A percentile compares a stretch with the other conserved stretches of the same genome.
Evolutionary conservation across 306 rosid genomes (phyloP).

Genomic region (Luffa aegyptiaca): DNA sequence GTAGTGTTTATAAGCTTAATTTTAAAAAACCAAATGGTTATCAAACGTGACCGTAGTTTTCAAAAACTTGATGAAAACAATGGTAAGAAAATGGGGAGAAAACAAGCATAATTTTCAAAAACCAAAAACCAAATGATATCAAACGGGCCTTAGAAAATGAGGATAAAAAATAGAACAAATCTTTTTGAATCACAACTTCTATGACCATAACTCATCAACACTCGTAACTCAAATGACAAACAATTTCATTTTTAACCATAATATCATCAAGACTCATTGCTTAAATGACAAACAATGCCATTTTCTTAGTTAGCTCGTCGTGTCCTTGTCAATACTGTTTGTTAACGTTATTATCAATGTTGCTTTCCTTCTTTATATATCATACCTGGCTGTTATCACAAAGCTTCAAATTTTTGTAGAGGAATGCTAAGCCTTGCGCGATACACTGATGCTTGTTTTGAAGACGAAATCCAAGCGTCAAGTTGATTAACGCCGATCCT

Average conservation of each 20-base stretch:
- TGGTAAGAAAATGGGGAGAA: no score
- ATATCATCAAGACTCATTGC: neutral
- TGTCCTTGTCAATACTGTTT: no score
- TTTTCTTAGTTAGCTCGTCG: neutral
- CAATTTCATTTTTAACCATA: no score
- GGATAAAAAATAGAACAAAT: neutral
- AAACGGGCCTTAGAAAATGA: no score
- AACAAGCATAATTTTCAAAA: no score
- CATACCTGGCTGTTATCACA: slow-evolving; percentile 71
- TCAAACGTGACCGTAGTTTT: no score
- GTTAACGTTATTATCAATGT: no score
- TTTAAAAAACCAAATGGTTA: no score
- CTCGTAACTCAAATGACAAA: neutral
- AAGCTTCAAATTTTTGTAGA: slow-evolving; percentile 56
- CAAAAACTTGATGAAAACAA: no score
- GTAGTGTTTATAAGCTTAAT: no score
- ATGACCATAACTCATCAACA: neutral
- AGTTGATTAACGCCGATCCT: slow-evolving; percentile 80
- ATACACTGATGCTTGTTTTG: slow-evolving; percentile 84
- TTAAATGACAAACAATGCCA: neutral
- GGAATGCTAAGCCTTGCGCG: slow-evolving; percentile 83
- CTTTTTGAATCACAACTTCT: neutral
- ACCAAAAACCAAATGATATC: no score
- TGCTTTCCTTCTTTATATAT: no score
- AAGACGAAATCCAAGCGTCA: slow-evolving; percentile 77